Evolutionary conservation across 257 asterid genomes (phyloP), one percentile per base, ranked within the genome.

Genomic region (Solanum corneliomulleri): DNA sequence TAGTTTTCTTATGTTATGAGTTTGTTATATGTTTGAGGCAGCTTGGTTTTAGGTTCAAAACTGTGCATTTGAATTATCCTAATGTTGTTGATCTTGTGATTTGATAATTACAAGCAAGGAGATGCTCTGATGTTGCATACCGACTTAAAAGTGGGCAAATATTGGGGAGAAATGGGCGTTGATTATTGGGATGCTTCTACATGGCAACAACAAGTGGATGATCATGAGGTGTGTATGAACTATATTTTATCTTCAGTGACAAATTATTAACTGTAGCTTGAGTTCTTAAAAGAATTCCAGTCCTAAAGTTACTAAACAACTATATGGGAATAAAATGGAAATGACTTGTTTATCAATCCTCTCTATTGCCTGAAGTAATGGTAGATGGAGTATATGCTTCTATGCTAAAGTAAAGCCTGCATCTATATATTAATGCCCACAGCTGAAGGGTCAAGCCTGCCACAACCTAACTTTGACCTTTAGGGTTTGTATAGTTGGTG

Each of bases 121-220:
- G 90, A 91, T 76, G 94, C 89, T 77, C 90, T 96, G 88, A 84
- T 33, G 5, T 88, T 9, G 85, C 94, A 90, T 87, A 96, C 98
- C 37, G 98, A 94, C 90, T 90, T 96, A 88, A 93, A 92, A 91
- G 98, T 94, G 84, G 98, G 98, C 41, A 89, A 86, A 85, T 95
- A 90, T 62, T 94, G 94, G 90, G 99, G 99, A 60, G 98, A 92
- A 80, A 66, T 91, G 91, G 97, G 94, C 9, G 94, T 95, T 23
- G 98, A 96, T 87, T 96, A 9, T 87, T 96, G 98, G 98, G 94
- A 94, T 89, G 94, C 89, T 85, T 74, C 94, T 71, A 85, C 69
- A 42, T 96, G 99, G 99, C 83, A 89, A 77, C 49, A 81, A 2
- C 88, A 95, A 90, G 90, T 69, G 75, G 89, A 88, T 23, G 23